Base-by-base conservation (phyloP, 305 asterid species). In the Solanum hybrid region DNA sequence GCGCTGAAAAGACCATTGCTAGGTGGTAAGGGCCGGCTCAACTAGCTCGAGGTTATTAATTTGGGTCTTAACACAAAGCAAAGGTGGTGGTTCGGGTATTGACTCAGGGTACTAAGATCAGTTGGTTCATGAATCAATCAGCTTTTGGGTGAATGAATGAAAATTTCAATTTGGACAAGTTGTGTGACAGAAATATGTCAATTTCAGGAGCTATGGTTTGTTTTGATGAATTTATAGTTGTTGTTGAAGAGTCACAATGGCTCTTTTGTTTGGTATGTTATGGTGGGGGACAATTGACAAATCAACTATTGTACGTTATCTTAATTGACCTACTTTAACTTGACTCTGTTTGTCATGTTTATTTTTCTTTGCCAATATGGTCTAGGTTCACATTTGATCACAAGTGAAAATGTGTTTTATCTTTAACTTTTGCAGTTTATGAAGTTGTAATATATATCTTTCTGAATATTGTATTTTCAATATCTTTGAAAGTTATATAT, bases 1-100 rank as follows among this genome's bases (percentile, higher is more conserved):
- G 87, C 90, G 90, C 31, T 36, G 1, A 45, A 91, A 84, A 83
- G 91, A 92, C 91, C 96, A 92, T 93, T 92, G 95, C 73, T 77
- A 3, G 89, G 92, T 90, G 94, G 89, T 90, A 91, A 91, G 91
- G 70, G 83, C 34, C 15, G 87, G 39, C 65, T 90, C 72, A 57
- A 45, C 38, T 29, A 83, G 75, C 38, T 12, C 6, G 27, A 29
- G 87, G 88, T 57, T 20, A 31, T 7, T 20, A 10, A 29, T 31
- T 20, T 85, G 39, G 89, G 9, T 70, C 76, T 90, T 87, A 87
- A 90, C 92, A 87, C 89, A 79, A 45, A 80, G 90, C 92, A 83
- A 77, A 87, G 93, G 97, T 93, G 97, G 95, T 95, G 99, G 98
- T 97, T 97, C 98, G 99, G 98, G 99, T 95, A 96, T 97, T 97